Base-by-base conservation (phyloP, 2,329 filamentous ascomycete genomes). In the Ascochyta viciae-villosae region DNA sequence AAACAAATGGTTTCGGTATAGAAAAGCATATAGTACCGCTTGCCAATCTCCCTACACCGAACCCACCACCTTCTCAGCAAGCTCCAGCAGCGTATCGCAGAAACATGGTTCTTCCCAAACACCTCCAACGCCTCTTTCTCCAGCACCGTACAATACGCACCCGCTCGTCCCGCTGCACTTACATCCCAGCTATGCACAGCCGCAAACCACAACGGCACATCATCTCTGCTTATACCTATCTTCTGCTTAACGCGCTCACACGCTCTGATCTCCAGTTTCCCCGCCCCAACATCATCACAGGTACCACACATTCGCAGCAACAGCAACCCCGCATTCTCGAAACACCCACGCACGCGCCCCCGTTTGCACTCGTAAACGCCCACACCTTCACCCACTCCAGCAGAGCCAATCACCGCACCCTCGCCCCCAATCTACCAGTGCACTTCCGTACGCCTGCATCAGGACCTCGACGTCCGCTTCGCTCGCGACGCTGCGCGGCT, bases 151-250 rank as follows among this genome's bases (percentile, higher is more conserved):
- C 81, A 83, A 68, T 83, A 86, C 0, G 84, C 83, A 7, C 82
- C 82, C n/a, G 76, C 77, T 51, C 74, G 76, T 43, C 75, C 76
- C 8, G 84, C 83, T 3, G 82, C 81, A 16, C 78, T 77, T 1
- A 83, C 83, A 73, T 87, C 84, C 84, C 84, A 86, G 77, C 83
- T 82, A 70, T 86, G 84, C 22, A 83, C 84, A 1, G 84, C 84
- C 0, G 82, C 84, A 66, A 85, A 86, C 83, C 83, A 86, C 41
- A 77, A 77, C 57, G 2, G 19, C 19, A 70, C 57, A 39, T 80
- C 65, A 2, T 61, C 72, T 19, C 33, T 19, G 0, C 73, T 70
- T 0, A 63, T 61, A 0, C 62, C 76, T 51, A 85, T 78, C 44
- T 66, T 70, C n/a, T 76, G 74, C 31, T 81, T 67, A 6, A 82